phyloP scores from a whole-genome alignment of 192 early-diverging fungal genomes.

The Umbelopsis sp. region DNA sequence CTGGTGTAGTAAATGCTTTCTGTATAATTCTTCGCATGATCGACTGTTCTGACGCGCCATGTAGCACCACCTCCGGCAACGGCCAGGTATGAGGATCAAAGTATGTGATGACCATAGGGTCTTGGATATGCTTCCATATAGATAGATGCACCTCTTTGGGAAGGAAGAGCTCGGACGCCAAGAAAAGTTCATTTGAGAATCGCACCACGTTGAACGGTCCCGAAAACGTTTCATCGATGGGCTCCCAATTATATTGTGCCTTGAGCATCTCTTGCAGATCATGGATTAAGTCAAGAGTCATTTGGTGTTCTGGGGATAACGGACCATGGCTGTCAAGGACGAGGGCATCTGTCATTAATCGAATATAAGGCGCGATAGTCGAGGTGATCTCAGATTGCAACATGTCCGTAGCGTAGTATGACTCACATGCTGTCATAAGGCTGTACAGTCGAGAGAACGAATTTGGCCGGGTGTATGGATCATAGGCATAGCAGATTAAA shows the following conservation, averaged over 20 bases:
- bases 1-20: neutral
- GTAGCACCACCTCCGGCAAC: neutral
- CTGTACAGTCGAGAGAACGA: neutral
- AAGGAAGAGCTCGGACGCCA: neutral
- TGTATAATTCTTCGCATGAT: neutral
- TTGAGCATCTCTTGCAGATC: neutral
- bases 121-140: neutral
- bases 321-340: neutral
- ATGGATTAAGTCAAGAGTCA: neutral
- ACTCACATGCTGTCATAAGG: neutral
- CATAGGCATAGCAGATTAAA: neutral
- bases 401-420: neutral
- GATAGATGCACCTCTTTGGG: neutral
- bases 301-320: neutral
- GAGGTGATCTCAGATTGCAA: neutral
- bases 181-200: neutral
- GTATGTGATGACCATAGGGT: neutral
- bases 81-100: neutral
- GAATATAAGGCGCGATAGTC: neutral
- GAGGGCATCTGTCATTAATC: neutral
- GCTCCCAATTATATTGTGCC: neutral
- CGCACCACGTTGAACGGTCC: neutral
- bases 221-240: neutral
- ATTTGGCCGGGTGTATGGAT: neutral
- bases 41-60: neutral